Evolutionary conservation across 176 grass and related monocot species (phyloP).

Genomic region (Bolboschoenus planiculmis): DNA sequence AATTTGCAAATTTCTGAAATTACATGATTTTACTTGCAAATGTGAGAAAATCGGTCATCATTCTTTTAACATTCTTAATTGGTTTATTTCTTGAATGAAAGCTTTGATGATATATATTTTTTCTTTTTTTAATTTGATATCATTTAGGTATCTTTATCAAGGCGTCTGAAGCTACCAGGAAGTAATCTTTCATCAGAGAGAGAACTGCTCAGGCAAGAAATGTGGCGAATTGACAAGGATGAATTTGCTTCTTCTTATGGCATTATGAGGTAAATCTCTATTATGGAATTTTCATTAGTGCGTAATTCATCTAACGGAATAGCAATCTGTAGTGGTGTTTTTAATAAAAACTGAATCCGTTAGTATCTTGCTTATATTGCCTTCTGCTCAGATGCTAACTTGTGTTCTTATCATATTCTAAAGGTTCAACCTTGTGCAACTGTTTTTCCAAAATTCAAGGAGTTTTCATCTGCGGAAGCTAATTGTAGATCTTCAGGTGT

Average conservation of each 20-base stretch:
- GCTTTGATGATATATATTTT: background rate
- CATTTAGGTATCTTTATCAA: conserved; percentile 71
- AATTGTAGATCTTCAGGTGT: conserved; percentile 83
- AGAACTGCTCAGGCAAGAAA: conserved; percentile 40
- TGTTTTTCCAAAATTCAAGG: conserved; percentile 62
- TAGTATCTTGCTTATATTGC: background rate
- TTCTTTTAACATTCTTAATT: background rate
- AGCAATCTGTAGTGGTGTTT: background rate
- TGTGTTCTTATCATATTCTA: conserved; percentile 11
- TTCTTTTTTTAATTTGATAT: background rate
- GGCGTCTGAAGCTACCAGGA: conserved; percentile 62
- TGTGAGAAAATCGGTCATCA: too few relatives aligned
- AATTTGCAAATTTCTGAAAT: background rate
- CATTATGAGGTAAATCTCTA: conserved; percentile 61
- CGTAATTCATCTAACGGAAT: background rate
- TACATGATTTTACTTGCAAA: background rate
- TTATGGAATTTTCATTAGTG: background rate
- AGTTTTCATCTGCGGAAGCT: conserved; percentile 59
- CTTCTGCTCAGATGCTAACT: background rate
- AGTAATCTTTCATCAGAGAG: conserved; percentile 46
- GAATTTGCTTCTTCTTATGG: conserved; percentile 75
- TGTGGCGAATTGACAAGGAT: conserved; percentile 91
- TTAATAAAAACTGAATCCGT: background rate
- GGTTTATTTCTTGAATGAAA: background rate
- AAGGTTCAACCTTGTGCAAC: conserved; percentile 74